phyloP scores from a whole-genome alignment of 2,329 filamentous ascomycete genomes.

The Cladophialophora chaetospira region DNA sequence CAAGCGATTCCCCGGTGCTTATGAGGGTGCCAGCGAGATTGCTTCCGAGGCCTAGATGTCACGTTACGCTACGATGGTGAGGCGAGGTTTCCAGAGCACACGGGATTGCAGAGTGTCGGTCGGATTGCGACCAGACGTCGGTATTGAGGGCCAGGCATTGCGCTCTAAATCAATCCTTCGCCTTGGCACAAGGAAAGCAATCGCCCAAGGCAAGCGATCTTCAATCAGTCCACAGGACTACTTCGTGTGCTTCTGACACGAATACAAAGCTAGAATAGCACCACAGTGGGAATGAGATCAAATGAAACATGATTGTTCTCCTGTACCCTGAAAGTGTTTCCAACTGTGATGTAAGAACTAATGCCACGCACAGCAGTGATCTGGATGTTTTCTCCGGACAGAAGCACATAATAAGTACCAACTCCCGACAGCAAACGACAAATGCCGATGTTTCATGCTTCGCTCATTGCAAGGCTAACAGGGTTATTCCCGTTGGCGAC shows the following conservation, averaged over 20 bases:
- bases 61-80: not conserved
- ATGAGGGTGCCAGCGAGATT: constrained; percentile 48
- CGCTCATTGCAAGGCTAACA: no score
- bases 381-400: no score
- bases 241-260: not conserved
- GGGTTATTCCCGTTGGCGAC: not conserved
- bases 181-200: not conserved
- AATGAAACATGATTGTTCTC: not conserved
- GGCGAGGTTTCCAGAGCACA: not conserved
- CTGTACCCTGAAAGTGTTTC: no score
- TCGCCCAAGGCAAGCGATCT: not conserved
- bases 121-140: no score
- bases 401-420: no score
- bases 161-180: not conserved
- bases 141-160: not conserved
- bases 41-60: constrained; percentile 47
- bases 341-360: no score
- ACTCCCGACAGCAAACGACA: no score
- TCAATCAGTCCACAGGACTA: not conserved
- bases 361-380: no score
- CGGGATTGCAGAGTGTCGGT: not conserved
- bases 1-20: constrained; percentile 91
- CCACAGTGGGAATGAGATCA: not conserved
- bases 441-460: no score
- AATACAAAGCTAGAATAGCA: constrained; percentile 1